Conservation (phyloP, 2,329 filamentous ascomycete species). For the Aspergillus puulaauensis region DNA sequence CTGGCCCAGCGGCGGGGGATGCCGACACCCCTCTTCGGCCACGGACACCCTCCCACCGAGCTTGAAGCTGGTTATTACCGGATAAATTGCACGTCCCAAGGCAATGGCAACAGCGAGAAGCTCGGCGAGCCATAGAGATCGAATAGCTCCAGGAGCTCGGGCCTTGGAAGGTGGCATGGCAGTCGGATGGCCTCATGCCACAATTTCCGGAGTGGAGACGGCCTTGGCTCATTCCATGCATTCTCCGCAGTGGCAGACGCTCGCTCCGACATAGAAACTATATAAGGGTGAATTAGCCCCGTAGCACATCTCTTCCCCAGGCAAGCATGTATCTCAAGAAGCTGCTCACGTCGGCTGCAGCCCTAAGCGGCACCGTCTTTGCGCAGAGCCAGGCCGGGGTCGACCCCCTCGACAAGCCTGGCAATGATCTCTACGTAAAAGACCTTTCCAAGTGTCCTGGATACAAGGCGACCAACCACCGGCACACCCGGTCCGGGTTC, state of each 20-base stretch:
- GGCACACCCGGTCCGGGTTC: conserved; percentile 47
- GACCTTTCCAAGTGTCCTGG: conserved; percentile 47
- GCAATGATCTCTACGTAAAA: conserved; percentile 41
- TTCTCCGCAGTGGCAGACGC: neutral
- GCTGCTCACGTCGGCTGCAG: conserved; percentile 12
- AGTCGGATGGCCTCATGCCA: no score
- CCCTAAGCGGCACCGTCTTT: conserved; percentile 11
- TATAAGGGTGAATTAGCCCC: neutral
- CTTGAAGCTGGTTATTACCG: no score
- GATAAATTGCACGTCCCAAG: no score
- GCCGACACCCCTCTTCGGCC: no score
- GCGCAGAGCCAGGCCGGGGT: conserved; percentile 18
- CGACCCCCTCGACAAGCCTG: conserved; percentile 26
- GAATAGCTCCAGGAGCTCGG: no score
- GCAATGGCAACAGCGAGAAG: neutral
- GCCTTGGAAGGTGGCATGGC: no score
- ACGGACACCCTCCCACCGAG: no score
- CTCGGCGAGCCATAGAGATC: neutral
- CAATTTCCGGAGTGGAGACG: no score
- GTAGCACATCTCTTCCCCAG: neutral
- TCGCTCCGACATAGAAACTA: neutral
- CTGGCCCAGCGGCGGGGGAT: no score
- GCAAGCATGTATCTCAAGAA: conserved; percentile 14
- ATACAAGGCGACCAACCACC: conserved; percentile 36
- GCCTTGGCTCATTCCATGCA: neutral